Evolutionary conservation across 1,284 basidiomycete species (phyloP).

Genomic region (Amylostereum areolatum): DNA sequence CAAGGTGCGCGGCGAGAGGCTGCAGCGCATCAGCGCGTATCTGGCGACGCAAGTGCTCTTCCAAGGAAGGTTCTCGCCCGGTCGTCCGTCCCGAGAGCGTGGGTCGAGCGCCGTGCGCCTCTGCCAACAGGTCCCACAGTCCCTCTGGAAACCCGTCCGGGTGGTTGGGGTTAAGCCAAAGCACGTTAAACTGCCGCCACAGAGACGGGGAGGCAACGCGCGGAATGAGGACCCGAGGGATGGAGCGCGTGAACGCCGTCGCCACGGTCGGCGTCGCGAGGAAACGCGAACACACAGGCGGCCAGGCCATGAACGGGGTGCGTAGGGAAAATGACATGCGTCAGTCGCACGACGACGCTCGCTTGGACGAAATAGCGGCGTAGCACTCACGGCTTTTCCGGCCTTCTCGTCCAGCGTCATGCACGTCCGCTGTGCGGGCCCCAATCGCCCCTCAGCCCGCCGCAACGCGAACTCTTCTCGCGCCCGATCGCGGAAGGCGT

Average conservation of each 20-base stretch:
- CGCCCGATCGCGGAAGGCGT: conserved; percentile 60
- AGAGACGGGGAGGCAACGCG: conserved; percentile 1
- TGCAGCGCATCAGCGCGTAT: conserved; percentile 66
- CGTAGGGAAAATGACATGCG: too few relatives aligned
- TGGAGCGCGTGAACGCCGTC: neutral
- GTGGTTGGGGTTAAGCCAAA: conserved; percentile 67
- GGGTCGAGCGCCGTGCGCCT: conserved; percentile 22
- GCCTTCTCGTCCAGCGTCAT: conserved; percentile 63
- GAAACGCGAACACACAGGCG: neutral
- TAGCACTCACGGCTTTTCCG: conserved; percentile 43
- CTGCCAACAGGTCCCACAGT: conserved; percentile 50
- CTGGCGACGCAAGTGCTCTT: conserved; percentile 51
- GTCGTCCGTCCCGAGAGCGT: conserved; percentile 19
- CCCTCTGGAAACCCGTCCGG: conserved; percentile 59
- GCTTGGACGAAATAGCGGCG: too few relatives aligned
- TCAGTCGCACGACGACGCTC: too few relatives aligned
- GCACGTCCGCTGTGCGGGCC: conserved; percentile 66
- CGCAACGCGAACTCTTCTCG: conserved; percentile 68
- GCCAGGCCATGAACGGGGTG: too few relatives aligned
- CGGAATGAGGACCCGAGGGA: conserved; percentile 1
- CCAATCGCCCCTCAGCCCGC: conserved; percentile 62
- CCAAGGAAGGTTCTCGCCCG: conserved; percentile 25
- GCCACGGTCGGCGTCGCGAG: too few relatives aligned
- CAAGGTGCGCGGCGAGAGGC: conserved; percentile 28
- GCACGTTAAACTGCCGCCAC: conserved; percentile 60